These are phyloP conservation scores for Bimuria novae-zelandiae DNA, from an alignment of 2,329 filamentous ascomycete species.

Conservation along the genomic window DNA sequence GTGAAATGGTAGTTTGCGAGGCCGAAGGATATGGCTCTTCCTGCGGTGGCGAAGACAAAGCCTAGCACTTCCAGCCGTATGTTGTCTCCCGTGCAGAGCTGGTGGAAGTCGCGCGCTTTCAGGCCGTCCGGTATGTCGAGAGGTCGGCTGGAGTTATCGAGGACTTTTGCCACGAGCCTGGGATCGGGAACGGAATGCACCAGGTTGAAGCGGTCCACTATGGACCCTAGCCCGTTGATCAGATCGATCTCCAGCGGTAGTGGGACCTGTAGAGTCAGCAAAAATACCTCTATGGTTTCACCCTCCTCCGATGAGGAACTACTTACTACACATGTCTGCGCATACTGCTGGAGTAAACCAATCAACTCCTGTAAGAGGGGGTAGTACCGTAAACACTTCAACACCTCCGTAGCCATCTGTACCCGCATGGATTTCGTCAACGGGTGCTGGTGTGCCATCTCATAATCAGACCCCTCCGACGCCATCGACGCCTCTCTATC, in stretches of 20 bases:
- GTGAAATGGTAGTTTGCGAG: conserved; percentile 26
- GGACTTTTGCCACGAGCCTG: conserved; percentile 28
- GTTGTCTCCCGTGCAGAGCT: conserved; percentile 44
- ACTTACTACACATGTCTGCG: conserved; percentile 36
- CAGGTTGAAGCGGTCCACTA: conserved; percentile 40
- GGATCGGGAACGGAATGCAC: conserved; percentile 27
- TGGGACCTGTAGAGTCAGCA: conserved; percentile 25
- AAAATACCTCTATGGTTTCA: neutral
- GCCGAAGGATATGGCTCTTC: conserved; percentile 36
- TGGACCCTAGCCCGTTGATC: conserved; percentile 34
- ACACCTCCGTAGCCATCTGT: conserved; percentile 33
- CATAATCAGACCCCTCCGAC: conserved; percentile 33
- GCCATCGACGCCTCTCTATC: conserved; percentile 29
- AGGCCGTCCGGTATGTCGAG: conserved; percentile 30
- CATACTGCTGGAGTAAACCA: conserved; percentile 27
- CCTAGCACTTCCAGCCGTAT: conserved; percentile 48
- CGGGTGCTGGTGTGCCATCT: conserved; percentile 35
- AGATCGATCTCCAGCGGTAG: conserved; percentile 42
- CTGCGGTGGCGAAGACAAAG: conserved; percentile 45
- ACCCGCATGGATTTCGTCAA: conserved; percentile 37
- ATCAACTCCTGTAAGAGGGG: conserved; percentile 31
- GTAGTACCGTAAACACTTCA: conserved; percentile 35
- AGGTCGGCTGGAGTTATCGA: conserved; percentile 35
- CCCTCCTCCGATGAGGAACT: no score
- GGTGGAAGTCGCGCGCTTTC: conserved; percentile 43